Evolutionary conservation across 371 early-diverging fungal genomes (phyloP).

Genomic region (Syncephalastrum monosporum): DNA sequence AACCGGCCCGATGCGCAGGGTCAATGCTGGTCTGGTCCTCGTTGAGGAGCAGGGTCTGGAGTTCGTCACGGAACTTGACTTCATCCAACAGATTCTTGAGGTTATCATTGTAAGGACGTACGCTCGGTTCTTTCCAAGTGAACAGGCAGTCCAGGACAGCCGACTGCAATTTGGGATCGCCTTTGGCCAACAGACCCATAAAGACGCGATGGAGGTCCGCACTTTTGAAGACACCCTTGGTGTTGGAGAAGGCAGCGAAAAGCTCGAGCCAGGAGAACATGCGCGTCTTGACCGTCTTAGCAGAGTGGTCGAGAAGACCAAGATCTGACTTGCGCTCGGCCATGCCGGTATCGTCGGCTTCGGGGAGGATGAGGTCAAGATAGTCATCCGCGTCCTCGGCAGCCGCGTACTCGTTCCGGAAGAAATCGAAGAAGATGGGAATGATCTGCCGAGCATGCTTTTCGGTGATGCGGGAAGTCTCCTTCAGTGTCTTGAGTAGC

Average conservation of each 20-base stretch:
- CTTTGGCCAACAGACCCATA: constrained; percentile 74
- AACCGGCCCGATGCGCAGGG: constrained; percentile 59
- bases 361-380: constrained; percentile 2
- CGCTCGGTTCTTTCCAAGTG: constrained; percentile 70
- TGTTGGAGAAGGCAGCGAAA: constrained; percentile 75
- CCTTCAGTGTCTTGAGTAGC: constrained; percentile 67
- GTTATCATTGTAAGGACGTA: constrained; percentile 73
- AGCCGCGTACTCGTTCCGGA: constrained; percentile 58
- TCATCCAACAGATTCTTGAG: constrained; percentile 79
- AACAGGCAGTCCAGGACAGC: constrained; percentile 81
- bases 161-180: constrained; percentile 78
- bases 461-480: constrained; percentile 70
- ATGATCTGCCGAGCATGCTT: constrained; percentile 69
- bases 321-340: constrained; percentile 16
- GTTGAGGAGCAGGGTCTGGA: constrained; percentile 72
- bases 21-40: constrained; percentile 55
- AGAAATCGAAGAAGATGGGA: constrained; percentile 73
- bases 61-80: constrained; percentile 85
- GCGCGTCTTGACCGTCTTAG: constrained; percentile 44
- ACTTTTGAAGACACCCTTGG: constrained; percentile 51
- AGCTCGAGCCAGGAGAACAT: constrained; percentile 69
- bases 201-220: constrained; percentile 60
- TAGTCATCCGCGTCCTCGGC: constrained; percentile 41
- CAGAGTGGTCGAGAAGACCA: constrained; percentile 41
- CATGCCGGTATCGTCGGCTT: constrained; percentile 30